These are phyloP conservation scores for Termitomyces sp. DNA, from an alignment of 768 basidiomycete genomes.

Conservation along the genomic window DNA sequence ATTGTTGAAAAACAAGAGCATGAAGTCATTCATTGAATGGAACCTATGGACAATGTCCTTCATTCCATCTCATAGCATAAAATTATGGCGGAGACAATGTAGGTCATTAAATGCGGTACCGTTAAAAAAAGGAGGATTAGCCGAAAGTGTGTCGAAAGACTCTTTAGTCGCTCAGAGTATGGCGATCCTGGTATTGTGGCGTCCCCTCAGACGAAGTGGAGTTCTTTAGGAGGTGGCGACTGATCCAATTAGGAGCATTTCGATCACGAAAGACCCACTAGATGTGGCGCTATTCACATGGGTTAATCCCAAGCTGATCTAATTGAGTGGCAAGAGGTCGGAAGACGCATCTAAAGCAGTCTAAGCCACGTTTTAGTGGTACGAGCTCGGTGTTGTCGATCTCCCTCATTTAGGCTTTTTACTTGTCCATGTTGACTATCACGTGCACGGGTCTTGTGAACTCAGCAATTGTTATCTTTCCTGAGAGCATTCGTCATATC, in stretches of 20 bases:
- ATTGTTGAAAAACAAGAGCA: no score
- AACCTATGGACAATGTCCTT: not conserved
- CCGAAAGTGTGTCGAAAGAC: not conserved
- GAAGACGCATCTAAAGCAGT: not conserved
- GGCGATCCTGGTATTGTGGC: not conserved
- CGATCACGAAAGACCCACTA: not conserved
- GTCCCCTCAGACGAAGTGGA: not conserved
- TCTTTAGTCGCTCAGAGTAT: not conserved
- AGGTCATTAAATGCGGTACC: not conserved
- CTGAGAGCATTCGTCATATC: not conserved
- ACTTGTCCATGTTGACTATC: slow-evolving; percentile 3
- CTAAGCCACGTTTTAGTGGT: not conserved
- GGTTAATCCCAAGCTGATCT: not conserved
- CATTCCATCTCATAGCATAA: no score
- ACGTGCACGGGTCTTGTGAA: not conserved
- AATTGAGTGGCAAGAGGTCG: not conserved
- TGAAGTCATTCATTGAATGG: not conserved
- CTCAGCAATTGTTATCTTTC: not conserved
- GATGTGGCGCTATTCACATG: not conserved
- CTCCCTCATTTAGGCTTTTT: not conserved
- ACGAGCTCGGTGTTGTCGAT: no score
- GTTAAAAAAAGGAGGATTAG: not conserved
- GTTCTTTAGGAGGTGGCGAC: not conserved
- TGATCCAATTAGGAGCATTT: not conserved
- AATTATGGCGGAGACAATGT: not conserved